Evolutionary conservation across 1,284 basidiomycete species (phyloP), one percentile per base, ranked within the genome.

Genomic region (Volvariella volvacea): DNA sequence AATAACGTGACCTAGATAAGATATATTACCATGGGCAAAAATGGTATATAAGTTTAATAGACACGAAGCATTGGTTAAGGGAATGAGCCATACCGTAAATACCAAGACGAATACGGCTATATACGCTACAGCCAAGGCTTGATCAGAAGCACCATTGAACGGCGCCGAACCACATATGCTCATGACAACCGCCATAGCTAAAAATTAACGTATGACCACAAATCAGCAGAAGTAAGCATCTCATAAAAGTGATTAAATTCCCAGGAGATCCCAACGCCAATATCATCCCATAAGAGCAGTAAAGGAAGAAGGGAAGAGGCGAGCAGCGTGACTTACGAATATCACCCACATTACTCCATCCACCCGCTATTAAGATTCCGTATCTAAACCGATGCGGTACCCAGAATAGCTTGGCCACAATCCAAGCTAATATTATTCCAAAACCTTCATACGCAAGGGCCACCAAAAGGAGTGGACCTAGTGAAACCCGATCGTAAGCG

Each of bases 311-410:
- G n/a, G n/a, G n/a, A n/a, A n/a, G n/a, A n/a, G n/a, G n/a, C n/a
- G n/a, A n/a, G n/a, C n/a, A 28, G 6, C n/a, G 7, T 12, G n/a
- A 74, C 83, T 60, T 54, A 88, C 84, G 71, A 54, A 87, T 67
- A 65, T 80, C 83, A 4, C 77, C 82, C 39, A 72, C 71, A 52
- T 87, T 88, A 2, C 66, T 71, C 73, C 75, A 86, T 4, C 69
- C 73, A 22, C 81, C 85, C 0, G 82, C 80, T 1, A 75, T 72
- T 0, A 86, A 55, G 34, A 91, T 76, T 1, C 70, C 70, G 57
- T 68, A 65, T 39, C 83, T 69, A 55, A 91, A 91, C 30, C 85
- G 75, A 50, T 80, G 75, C 0, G 88, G 88, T 1, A 90, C 83
- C 77, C 83, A 89, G 55, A 86, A 88, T 37, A 88, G 54, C 53